These are phyloP conservation scores for Clonostachys solani DNA, from an alignment of 2,329 filamentous ascomycete genomes.

Conservation along the genomic window DNA sequence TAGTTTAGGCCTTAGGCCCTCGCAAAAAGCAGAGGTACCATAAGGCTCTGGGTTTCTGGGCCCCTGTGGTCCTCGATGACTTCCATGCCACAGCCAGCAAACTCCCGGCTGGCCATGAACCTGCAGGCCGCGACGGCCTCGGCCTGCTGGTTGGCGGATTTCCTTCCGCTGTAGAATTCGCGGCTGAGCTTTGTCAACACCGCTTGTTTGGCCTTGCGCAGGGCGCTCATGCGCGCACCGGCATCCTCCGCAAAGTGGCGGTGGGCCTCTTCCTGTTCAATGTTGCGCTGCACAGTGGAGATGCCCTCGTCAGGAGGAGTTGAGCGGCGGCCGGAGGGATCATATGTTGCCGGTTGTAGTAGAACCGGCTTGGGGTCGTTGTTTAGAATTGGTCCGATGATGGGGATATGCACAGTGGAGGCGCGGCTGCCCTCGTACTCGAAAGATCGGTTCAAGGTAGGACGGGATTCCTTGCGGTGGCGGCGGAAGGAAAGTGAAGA, in stretches of 20 bases:
- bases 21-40: constrained; percentile 60
- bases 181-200: constrained; percentile 55
- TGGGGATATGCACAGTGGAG: constrained; percentile 11
- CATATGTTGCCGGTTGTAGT: constrained; percentile 54
- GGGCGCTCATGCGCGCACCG: constrained; percentile 46
- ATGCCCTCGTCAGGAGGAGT: constrained; percentile 36
- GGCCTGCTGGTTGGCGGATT: constrained; percentile 15
- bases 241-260: constrained; percentile 53
- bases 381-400: constrained; percentile 45
- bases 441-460: neutral
- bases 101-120: constrained; percentile 17
- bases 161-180: constrained; percentile 31
- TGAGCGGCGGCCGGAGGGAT: constrained; percentile 26
- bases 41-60: constrained; percentile 45
- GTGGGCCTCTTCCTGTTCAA: constrained; percentile 51
- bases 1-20: constrained; percentile 18
- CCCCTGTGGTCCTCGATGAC: constrained; percentile 37
- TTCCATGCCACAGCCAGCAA: constrained; percentile 21
- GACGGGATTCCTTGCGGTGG: neutral
- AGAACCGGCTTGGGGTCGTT: constrained; percentile 46
- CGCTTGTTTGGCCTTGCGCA: constrained; percentile 55
- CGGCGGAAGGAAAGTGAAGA: constrained; percentile 1
- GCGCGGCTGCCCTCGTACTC: neutral
- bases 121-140: constrained; percentile 27
- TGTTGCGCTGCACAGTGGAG: constrained; percentile 53